A percentile compares a stretch with the other conserved stretches of the same genome.
These are phyloP conservation scores for Gautieria morchelliformis DNA, from an alignment of 768 basidiomycete genomes.

Conservation along the genomic window DNA sequence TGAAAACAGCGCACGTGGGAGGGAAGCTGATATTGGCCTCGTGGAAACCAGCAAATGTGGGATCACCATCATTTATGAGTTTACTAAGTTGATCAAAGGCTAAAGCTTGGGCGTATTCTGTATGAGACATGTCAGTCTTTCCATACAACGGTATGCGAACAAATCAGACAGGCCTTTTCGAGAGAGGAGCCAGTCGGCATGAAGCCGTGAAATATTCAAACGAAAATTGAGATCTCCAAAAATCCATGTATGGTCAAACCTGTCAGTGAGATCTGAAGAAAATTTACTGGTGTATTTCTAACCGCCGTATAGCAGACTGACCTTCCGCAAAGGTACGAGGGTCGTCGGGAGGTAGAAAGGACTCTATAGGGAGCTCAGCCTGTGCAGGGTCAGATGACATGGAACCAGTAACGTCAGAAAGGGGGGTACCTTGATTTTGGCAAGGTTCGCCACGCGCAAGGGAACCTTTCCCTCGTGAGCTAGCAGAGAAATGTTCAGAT, in stretches of 20 bases:
- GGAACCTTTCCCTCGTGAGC: slow-evolving; percentile 71
- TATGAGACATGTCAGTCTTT: slow-evolving; percentile 7
- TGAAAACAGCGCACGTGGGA: slow-evolving; percentile 41
- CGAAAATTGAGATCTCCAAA: slow-evolving; percentile 92
- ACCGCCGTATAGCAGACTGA: slow-evolving; percentile 15
- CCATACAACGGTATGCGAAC: background rate
- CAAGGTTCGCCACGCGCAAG: slow-evolving; percentile 75
- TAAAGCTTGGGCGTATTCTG: slow-evolving; percentile 79
- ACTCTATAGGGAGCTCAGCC: slow-evolving; percentile 71
- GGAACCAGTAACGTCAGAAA: background rate
- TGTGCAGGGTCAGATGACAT: slow-evolving; percentile 17
- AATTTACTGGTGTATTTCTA: background rate
- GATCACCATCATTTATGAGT: slow-evolving; percentile 55
- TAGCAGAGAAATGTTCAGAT: slow-evolving; percentile 18
- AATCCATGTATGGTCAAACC: slow-evolving; percentile 82
- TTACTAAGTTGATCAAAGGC: slow-evolving; percentile 82
- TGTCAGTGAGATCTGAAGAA: slow-evolving; percentile 65
- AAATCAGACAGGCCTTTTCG: slow-evolving; percentile 46
- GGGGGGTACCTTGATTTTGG: slow-evolving; percentile 70
- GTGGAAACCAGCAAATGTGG: slow-evolving; percentile 64
- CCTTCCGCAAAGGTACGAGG: slow-evolving; percentile 65
- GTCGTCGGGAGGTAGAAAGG: slow-evolving; percentile 59
- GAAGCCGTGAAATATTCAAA: slow-evolving; percentile 77
- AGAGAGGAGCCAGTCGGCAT: slow-evolving; percentile 91
- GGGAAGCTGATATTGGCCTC: slow-evolving; percentile 80